phyloP scores from a whole-genome alignment of 2,329 filamentous ascomycete genomes.

The Scedosporium aurantiacum region DNA sequence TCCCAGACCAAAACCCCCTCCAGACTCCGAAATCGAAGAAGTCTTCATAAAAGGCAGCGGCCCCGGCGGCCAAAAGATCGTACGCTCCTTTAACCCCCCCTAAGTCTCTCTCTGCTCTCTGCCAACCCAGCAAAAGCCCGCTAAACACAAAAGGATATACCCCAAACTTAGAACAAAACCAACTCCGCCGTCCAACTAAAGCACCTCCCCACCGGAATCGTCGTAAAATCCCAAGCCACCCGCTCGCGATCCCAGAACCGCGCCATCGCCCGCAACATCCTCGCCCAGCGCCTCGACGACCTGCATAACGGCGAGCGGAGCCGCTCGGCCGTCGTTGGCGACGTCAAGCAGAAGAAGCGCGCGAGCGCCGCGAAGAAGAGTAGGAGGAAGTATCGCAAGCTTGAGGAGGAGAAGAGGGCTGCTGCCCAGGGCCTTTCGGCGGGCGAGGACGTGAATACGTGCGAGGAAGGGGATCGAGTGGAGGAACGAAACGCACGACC shows the following conservation, averaged over 20 bases:
- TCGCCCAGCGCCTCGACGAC: conserved; percentile 67
- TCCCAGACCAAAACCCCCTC: conserved; percentile 59
- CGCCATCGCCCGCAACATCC: conserved; percentile 66
- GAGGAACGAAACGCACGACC: neutral
- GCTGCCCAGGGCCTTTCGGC: conserved; percentile 10
- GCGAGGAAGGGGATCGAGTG: neutral
- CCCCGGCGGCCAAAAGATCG: conserved; percentile 92
- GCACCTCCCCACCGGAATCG: conserved; percentile 80
- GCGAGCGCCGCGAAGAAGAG: conserved; percentile 74
- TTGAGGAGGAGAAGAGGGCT: conserved; percentile 40
- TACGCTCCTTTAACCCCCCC: conserved; percentile 21
- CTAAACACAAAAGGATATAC: neutral
- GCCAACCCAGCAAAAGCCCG: neutral
- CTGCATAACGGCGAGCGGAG: conserved; percentile 60
- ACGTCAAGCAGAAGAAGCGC: conserved; percentile 54
- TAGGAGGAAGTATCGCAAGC: conserved; percentile 62
- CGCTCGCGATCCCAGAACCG: conserved; percentile 79
- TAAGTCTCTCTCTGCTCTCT: neutral
- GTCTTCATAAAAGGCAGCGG: conserved; percentile 83
- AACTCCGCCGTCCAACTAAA: conserved; percentile 88
- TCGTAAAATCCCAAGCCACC: conserved; percentile 89
- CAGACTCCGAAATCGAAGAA: conserved; percentile 72
- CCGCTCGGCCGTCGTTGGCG: conserved; percentile 52
- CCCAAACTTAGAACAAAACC: conserved; percentile 84
- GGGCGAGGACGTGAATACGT: neutral